These are phyloP conservation scores for Cydonia oblonga DNA, from an alignment of 331 rosid species.

Conservation along the genomic window DNA sequence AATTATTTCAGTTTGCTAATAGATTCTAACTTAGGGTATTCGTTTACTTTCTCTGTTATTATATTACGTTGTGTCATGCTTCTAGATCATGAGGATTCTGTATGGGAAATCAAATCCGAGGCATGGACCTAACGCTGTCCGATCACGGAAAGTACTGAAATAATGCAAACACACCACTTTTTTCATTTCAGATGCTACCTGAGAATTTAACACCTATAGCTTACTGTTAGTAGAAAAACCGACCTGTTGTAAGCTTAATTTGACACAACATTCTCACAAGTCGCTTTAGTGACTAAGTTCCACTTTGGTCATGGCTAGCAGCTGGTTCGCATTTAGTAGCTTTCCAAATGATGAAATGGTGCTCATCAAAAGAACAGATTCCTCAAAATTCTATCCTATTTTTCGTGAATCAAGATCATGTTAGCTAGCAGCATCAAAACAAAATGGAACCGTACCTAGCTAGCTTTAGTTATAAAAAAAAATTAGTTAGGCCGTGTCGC, in stretches of 20 bases:
- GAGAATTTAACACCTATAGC: neutral
- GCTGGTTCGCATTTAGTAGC: neutral
- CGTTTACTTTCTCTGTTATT: neutral
- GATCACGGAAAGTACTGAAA: neutral
- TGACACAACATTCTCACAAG: neutral
- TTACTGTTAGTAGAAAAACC: neutral
- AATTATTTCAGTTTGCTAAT: neutral
- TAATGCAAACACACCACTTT: neutral
- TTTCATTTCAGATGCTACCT: neutral
- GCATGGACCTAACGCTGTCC: neutral
- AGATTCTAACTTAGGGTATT: too few species aligned
- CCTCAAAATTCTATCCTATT: neutral
- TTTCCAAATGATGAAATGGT: neutral
- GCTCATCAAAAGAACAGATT: neutral
- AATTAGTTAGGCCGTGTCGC: constrained; percentile 24
- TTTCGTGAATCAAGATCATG: neutral
- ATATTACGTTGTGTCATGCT: neutral
- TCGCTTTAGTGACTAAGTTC: neutral
- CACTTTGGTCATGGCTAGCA: neutral
- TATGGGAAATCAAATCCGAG: neutral
- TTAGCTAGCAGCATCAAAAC: neutral
- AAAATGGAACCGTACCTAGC: constrained; percentile 7
- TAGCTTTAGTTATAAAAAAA: neutral
- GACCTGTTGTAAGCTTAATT: neutral
- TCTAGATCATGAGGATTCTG: neutral